Base-by-base conservation (phyloP, 192 early-diverging fungal genomes). In the Coemansia sp. region DNA sequence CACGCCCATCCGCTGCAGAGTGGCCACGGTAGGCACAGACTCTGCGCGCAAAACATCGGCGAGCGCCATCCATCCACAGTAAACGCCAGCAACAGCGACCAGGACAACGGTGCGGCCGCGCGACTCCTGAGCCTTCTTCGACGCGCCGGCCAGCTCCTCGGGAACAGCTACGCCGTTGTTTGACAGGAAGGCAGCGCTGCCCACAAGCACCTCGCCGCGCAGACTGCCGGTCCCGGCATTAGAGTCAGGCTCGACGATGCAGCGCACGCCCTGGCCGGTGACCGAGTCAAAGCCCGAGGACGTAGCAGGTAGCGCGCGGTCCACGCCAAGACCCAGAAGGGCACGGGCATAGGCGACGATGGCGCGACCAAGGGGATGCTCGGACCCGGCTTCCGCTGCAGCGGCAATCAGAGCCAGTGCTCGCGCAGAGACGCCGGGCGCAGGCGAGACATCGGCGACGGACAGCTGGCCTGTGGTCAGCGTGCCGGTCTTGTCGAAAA, bases 401-500 rank as follows among this genome's bases (percentile, higher is more conserved):
- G 88, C 93, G 4, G 91, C 85, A 32, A 92, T 78, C 16, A 79
- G 67, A 39, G 84, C 83, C 53, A 93, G 81, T 11, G 60, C 66
- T 16, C 81, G 64, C 19, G 82, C 77, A n/a, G 78, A 62, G 32
- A 88, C 56, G 46, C n/a, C 51, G 28, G 22, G 50, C 54, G 57
- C 52, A 65, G 39, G 36, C 47, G 14, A 57, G 55, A 82, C 78
- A 42, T 83, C 81, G 0, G 84, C 83, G 6, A 91, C 86, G n/a
- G 85, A 70, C 60, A 91, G 64, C 47, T 84, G 77, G 50, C 91
- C 97, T 14, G 72, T 65, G 2, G 97, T 99, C 49, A 99, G 68
- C 0, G 97, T 99, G 39, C 95, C 97, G 9, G 97, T 99, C 80
- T 99, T 99, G 82, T 99, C 97, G 82, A 97, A 98, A 30, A 98